Evolutionary conservation across 805 yeast genomes (phyloP).

Genomic region (Candida easanensis): DNA sequence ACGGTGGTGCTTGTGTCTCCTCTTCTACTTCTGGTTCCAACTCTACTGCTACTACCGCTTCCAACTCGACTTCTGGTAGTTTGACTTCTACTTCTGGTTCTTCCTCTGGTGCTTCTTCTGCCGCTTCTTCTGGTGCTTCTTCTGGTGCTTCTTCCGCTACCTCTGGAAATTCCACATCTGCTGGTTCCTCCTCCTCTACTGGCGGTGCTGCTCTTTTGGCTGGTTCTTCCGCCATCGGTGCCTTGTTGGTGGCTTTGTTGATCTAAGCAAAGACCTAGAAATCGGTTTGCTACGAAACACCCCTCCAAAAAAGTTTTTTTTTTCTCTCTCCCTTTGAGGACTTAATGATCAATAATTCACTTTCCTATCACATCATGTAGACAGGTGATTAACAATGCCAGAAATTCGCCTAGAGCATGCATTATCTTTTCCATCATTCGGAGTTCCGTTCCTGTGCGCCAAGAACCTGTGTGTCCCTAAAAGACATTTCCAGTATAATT

Average conservation of each 20-base stretch:
- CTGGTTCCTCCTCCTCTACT: slow-evolving; percentile 10
- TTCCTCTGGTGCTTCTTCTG: slow-evolving; percentile 3
- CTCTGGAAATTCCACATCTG: slow-evolving; percentile 16
- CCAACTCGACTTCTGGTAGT: slow-evolving; percentile 14
- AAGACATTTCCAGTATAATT: too few relatives aligned
- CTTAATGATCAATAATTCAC: too few relatives aligned
- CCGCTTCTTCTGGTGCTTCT: slow-evolving; percentile 10
- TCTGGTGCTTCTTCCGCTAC: slow-evolving; percentile 11
- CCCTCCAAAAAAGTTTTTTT: too few relatives aligned
- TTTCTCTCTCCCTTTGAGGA: too few relatives aligned
- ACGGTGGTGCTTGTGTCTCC: slow-evolving; percentile 18
- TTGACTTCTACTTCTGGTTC: slow-evolving; percentile 8
- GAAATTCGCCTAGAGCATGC: too few relatives aligned
- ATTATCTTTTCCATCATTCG: neutral
- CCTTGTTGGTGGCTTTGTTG: slow-evolving; percentile 13
- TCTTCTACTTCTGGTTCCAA: slow-evolving; percentile 6
- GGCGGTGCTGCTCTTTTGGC: slow-evolving; percentile 16
- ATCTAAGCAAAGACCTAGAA: slow-evolving; percentile 2
- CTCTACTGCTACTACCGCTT: slow-evolving; percentile 15
- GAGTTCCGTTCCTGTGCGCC: too few relatives aligned
- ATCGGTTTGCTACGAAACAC: too few relatives aligned
- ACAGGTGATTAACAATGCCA: too few relatives aligned
- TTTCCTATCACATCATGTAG: too few relatives aligned
- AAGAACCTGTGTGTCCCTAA: too few relatives aligned
- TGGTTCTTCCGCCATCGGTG: slow-evolving; percentile 18